A percentile compares a stretch with the other conserved stretches of the same genome.
Evolutionary conservation across 2,329 filamentous ascomycete genomes (phyloP).

Genomic region (Aspergillus pseudotamarii): DNA sequence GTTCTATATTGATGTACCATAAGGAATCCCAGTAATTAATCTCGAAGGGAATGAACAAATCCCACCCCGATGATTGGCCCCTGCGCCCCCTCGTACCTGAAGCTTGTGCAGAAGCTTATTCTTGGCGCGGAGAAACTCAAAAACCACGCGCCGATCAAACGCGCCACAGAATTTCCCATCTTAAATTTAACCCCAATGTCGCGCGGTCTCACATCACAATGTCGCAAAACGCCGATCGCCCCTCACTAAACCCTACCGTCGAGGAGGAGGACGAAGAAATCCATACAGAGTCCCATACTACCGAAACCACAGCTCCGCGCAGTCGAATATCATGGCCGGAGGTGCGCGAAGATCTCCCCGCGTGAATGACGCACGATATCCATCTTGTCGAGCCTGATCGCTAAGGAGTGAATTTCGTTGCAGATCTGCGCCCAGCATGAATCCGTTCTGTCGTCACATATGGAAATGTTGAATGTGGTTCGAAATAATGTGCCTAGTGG

Average conservation of each 20-base stretch:
- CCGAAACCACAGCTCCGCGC: not conserved
- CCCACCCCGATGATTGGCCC: not conserved
- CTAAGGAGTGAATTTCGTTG: not conserved
- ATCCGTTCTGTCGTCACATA: slow-evolving; percentile 41
- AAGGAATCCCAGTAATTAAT: no score
- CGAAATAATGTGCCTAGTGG: slow-evolving; percentile 32
- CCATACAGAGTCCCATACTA: not conserved
- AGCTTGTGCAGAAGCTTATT: not conserved
- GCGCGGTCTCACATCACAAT: slow-evolving; percentile 9
- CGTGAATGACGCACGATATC: not conserved
- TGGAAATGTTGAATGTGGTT: slow-evolving; percentile 41
- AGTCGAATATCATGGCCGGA: slow-evolving; percentile 22
- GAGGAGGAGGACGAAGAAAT: slow-evolving; percentile 17
- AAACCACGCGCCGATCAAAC: not conserved
- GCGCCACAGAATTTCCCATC: slow-evolving; percentile 2
- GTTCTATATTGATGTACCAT: no score
- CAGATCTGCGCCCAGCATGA: slow-evolving; percentile 47
- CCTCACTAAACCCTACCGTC: slow-evolving; percentile 19
- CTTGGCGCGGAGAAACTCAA: slow-evolving; percentile 8
- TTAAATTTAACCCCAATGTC: slow-evolving; percentile 21
- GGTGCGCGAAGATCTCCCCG: slow-evolving; percentile 17
- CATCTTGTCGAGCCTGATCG: not conserved
- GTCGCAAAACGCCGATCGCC: not conserved
- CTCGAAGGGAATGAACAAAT: no score
- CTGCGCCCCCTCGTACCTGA: not conserved